Evolutionary conservation across 192 early-diverging fungal species (phyloP).

Genomic region (Coemansia sp.): DNA sequence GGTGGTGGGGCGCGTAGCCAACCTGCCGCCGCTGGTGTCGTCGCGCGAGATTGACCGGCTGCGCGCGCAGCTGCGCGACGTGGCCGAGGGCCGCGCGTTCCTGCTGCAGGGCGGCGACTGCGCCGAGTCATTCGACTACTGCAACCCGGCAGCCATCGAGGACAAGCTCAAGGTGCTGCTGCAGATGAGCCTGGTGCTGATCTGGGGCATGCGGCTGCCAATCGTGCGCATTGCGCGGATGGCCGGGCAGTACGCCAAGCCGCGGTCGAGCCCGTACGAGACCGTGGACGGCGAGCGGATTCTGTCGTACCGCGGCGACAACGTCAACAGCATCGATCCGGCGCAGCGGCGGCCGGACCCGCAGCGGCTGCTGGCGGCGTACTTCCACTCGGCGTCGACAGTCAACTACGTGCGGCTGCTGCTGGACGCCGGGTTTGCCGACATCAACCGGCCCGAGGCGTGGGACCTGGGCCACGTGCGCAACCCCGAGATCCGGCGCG

Average conservation of each 20-base stretch:
- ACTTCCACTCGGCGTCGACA: constrained; percentile 97
- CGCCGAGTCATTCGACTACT: constrained; percentile 98
- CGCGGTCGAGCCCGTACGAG: constrained; percentile 88
- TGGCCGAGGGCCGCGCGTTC: constrained; percentile 87
- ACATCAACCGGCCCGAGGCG: constrained; percentile 82
- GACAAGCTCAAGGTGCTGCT: constrained; percentile 94
- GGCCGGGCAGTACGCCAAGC: constrained; percentile 99
- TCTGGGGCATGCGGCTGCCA: constrained; percentile 89
- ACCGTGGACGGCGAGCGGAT: constrained; percentile 78
- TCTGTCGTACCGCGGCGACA: constrained; percentile 91
- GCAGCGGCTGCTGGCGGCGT: constrained; percentile 84
- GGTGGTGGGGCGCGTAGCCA: constrained; percentile 71
- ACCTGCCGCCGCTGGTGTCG: constrained; percentile 87
- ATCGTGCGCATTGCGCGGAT: constrained; percentile 96
- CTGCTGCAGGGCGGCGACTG: constrained; percentile 98
- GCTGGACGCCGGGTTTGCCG: constrained; percentile 78
- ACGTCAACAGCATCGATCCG: constrained; percentile 93
- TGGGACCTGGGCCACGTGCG: constrained; percentile 92
- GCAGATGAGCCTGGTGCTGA: constrained; percentile 94
- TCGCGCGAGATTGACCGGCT: constrained; percentile 81
- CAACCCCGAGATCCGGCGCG: constrained; percentile 66
- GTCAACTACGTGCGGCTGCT: constrained; percentile 91
- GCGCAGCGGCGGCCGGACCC: constrained; percentile 85
- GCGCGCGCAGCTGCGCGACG: constrained; percentile 77
- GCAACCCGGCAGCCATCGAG: constrained; percentile 85